Evolutionary conservation across 371 early-diverging fungal species (phyloP).

Genomic region (Syncephalis fuscata): DNA sequence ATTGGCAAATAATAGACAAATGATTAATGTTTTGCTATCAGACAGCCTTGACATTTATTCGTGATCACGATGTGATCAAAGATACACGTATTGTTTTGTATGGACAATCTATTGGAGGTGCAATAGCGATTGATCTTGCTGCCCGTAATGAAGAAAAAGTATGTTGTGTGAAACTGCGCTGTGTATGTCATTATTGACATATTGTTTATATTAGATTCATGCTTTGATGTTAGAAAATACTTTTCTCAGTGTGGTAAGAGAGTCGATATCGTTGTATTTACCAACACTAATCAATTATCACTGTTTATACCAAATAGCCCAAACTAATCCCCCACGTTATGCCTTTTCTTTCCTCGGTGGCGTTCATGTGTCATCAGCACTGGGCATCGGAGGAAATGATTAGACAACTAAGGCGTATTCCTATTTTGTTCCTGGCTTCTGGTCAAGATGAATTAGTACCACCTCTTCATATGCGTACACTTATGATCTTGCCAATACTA

Average conservation of each 20-base stretch:
- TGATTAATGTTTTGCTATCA: conserved; percentile 13
- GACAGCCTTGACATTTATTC: conserved; percentile 70
- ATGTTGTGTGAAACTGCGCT: not conserved
- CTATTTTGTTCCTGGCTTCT: conserved; percentile 75
- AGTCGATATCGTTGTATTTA: too few relatives aligned
- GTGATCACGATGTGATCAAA: conserved; percentile 43
- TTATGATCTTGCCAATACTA: conserved; percentile 42
- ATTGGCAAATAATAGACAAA: not conserved
- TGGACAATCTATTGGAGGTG: conserved; percentile 96
- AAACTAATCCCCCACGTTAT: conserved; percentile 75
- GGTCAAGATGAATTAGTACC: conserved; percentile 78
- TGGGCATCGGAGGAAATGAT: conserved; percentile 75
- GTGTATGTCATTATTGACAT: not conserved
- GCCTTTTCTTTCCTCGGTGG: conserved; percentile 47
- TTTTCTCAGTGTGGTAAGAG: conserved; percentile 67
- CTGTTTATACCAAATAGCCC: conserved; percentile 25
- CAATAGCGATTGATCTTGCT: conserved; percentile 81
- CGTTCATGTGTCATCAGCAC: conserved; percentile 72
- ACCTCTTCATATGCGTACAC: conserved; percentile 61
- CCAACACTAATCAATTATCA: too few relatives aligned
- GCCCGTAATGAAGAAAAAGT: conserved; percentile 46
- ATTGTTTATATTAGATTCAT: conserved; percentile 21
- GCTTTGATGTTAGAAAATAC: conserved; percentile 92
- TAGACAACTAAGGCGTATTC: conserved; percentile 41
- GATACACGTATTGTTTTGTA: conserved; percentile 67